Percentiles rank a stretch among this genome's conserved stretches.
phyloP scores from a whole-genome alignment of 2,329 filamentous ascomycete species.

The Lachnellula hyalina region DNA sequence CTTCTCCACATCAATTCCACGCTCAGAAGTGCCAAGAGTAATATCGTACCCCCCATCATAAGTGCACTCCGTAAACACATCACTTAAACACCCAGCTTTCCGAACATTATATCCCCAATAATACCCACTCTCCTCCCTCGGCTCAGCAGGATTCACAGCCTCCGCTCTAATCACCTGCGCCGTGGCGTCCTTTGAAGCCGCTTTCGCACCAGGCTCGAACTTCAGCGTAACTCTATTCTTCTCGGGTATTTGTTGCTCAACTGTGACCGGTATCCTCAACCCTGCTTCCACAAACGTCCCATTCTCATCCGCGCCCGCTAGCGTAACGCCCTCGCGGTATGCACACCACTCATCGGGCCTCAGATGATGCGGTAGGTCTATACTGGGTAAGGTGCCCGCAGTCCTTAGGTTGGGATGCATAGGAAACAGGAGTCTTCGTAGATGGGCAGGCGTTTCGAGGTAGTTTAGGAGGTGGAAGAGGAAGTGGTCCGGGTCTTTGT shows the following conservation, averaged over 20 bases:
- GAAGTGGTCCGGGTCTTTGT: conserved; percentile 71
- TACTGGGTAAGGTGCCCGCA: conserved; percentile 66
- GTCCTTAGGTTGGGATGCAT: conserved; percentile 72
- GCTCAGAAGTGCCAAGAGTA: conserved; percentile 78
- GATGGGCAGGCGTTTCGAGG: conserved; percentile 78
- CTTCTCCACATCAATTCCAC: conserved; percentile 43
- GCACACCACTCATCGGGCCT: conserved; percentile 70
- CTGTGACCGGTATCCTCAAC: conserved; percentile 45
- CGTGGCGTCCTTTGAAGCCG: conserved; percentile 29
- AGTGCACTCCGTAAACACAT: conserved; percentile 70
- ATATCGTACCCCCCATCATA: conserved; percentile 77
- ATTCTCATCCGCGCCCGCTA: conserved; percentile 39
- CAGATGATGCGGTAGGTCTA: conserved; percentile 84
- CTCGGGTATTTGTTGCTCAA: conserved; percentile 50
- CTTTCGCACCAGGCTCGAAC: conserved; percentile 45
- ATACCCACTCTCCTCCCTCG: conserved; percentile 71
- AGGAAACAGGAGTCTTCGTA: conserved; percentile 70
- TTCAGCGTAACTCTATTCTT: conserved; percentile 70
- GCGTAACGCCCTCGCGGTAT: conserved; percentile 72
- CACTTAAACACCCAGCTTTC: conserved; percentile 58
- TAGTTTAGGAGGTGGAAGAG: conserved; percentile 74
- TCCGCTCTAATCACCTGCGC: conserved; percentile 38
- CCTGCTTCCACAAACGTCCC: conserved; percentile 55
- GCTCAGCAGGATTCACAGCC: conserved; percentile 61
- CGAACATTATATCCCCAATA: conserved; percentile 82